Percentiles rank a stretch among this genome's conserved stretches.
These are phyloP conservation scores for Arachnopeziza araneosa DNA, from an alignment of 2,329 filamentous ascomycete genomes.

Conservation along the genomic window DNA sequence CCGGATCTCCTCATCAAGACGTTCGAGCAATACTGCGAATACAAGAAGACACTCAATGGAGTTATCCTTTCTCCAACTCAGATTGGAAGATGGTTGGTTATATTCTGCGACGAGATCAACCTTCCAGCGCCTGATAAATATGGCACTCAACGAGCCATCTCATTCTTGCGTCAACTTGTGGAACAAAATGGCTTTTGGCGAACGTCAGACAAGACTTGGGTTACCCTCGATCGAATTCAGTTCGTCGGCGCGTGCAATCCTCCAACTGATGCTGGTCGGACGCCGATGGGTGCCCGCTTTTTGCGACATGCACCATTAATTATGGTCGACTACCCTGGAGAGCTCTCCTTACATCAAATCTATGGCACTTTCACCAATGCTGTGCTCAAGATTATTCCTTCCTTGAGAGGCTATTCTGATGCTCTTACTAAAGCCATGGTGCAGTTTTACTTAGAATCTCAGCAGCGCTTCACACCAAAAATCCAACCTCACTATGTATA, in stretches of 20 bases:
- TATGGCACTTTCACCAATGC: constrained; percentile 98
- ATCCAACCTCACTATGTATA: constrained; percentile 99
- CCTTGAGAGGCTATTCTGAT: constrained; percentile 91
- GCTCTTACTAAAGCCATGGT: constrained; percentile 97
- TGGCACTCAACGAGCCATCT: constrained; percentile 93
- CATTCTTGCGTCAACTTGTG: constrained; percentile 93
- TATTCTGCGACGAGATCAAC: constrained; percentile 99
- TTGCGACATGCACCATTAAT: constrained; percentile 94
- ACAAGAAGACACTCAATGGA: constrained; percentile 96
- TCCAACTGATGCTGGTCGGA: constrained; percentile 93
- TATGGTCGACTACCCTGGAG: constrained; percentile 99
- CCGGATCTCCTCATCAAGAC: constrained; percentile 98
- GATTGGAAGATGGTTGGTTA: constrained; percentile 93
- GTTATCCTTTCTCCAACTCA: constrained; percentile 94
- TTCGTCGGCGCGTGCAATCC: constrained; percentile 99
- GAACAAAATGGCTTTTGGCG: constrained; percentile 99
- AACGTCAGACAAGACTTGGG: constrained; percentile 95
- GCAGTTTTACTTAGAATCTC: constrained; percentile 89
- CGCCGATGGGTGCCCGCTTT: constrained; percentile 88
- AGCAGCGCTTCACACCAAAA: constrained; percentile 88
- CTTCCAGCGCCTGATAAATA: constrained; percentile 96
- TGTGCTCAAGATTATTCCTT: constrained; percentile 92
- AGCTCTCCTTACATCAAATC: constrained; percentile 90
- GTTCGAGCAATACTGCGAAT: constrained; percentile 99
- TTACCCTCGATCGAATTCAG: constrained; percentile 94